A percentile compares a stretch with the other conserved stretches of the same genome.
These are phyloP conservation scores for Xylaria sp. DNA, from an alignment of 2,329 filamentous ascomycete genomes.

Conservation along the genomic window DNA sequence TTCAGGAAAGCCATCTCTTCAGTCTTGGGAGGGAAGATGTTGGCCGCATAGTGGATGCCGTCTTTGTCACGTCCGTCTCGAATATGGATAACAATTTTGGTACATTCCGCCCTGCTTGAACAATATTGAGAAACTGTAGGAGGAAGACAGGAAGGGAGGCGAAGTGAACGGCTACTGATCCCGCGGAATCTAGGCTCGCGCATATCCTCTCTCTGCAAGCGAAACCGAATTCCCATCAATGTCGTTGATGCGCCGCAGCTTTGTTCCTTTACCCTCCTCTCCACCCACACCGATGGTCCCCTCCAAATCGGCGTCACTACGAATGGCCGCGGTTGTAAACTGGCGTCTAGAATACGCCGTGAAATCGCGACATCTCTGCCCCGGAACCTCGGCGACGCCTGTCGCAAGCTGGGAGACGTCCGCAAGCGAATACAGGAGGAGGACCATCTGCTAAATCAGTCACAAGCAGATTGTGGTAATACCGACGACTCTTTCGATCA, in stretches of 20 bases:
- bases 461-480: slow-evolving; percentile 35
- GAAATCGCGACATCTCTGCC: slow-evolving; percentile 82
- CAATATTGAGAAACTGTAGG: background rate
- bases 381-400: slow-evolving; percentile 66
- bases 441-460: slow-evolving; percentile 46
- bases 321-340: slow-evolving; percentile 88
- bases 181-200: slow-evolving; percentile 45
- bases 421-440: slow-evolving; percentile 68
- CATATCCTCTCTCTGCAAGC: slow-evolving; percentile 69
- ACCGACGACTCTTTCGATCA: slow-evolving; percentile 65
- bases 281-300: slow-evolving; percentile 83
- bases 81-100: slow-evolving; percentile 36
- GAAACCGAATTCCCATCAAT: slow-evolving; percentile 84
- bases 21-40: slow-evolving; percentile 76
- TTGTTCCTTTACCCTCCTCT: slow-evolving; percentile 85
- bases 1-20: slow-evolving; percentile 66
- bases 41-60: slow-evolving; percentile 74
- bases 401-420: slow-evolving; percentile 69
- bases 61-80: slow-evolving; percentile 71
- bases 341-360: slow-evolving; percentile 80
- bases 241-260: slow-evolving; percentile 81
- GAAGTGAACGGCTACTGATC: slow-evolving; percentile 1
- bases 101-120: slow-evolving; percentile 21
- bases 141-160: too few relatives aligned
- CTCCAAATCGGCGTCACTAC: slow-evolving; percentile 94